Evolutionary conservation across 495 filamentous ascomycete genomes (phyloP).

Genomic region (Podospora pseudopauciseta): DNA sequence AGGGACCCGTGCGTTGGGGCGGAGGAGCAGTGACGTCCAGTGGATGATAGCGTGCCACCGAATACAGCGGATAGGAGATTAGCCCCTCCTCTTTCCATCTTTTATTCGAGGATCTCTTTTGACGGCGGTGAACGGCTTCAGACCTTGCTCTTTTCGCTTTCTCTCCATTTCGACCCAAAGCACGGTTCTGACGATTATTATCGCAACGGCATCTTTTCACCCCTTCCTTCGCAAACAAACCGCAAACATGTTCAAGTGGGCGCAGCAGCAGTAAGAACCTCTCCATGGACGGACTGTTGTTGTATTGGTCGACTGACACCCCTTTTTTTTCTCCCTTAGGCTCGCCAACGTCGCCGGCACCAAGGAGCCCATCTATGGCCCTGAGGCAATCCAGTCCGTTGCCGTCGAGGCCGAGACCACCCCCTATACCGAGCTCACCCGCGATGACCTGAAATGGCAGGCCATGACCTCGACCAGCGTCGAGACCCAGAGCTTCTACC

Average conservation of each 20-base stretch:
- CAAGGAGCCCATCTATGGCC: slow-evolving; percentile 93
- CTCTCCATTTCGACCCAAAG: slow-evolving; percentile 12
- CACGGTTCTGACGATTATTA: slow-evolving; percentile 1
- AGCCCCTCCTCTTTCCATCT: slow-evolving; percentile 12
- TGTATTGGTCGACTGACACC: slow-evolving; percentile 12
- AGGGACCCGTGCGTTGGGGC: not conserved
- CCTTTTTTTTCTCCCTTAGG: slow-evolving; percentile 42
- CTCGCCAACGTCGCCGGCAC: slow-evolving; percentile 90
- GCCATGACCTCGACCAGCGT: slow-evolving; percentile 80
- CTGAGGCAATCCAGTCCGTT: slow-evolving; percentile 81
- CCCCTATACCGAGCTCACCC: slow-evolving; percentile 74
- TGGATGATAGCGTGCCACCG: slow-evolving; percentile 9
- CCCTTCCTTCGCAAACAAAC: slow-evolving; percentile 18
- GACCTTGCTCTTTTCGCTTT: slow-evolving; percentile 11
- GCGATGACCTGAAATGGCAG: slow-evolving; percentile 77
- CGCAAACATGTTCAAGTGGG: slow-evolving; percentile 49
- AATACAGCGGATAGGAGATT: slow-evolving; percentile 7
- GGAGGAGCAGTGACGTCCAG: slow-evolving; percentile 20
- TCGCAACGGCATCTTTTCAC: not conserved
- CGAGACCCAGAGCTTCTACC: slow-evolving; percentile 95
- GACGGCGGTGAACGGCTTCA: slow-evolving; percentile 28
- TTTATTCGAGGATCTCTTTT: slow-evolving; percentile 22
- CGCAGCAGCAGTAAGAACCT: slow-evolving; percentile 44
- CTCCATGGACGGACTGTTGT: not conserved
- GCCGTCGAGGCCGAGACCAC: slow-evolving; percentile 71